Percentiles rank a stretch among this genome's conserved stretches.
Evolutionary conservation across 176 grass and related monocot genomes (phyloP).

Genomic region (Musa itinerans): DNA sequence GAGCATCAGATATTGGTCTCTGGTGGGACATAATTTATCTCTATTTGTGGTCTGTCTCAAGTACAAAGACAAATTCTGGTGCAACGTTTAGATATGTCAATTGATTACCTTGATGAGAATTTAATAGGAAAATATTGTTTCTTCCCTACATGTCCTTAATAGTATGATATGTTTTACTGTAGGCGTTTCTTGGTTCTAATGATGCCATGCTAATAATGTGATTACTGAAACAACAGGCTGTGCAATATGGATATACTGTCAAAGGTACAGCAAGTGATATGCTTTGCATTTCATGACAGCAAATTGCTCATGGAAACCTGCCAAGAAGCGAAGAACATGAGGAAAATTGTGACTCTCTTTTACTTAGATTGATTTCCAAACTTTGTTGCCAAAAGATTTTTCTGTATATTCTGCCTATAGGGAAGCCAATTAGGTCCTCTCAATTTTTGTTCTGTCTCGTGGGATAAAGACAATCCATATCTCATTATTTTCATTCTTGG

Average conservation of each 20-base stretch:
- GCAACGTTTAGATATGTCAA: neutral
- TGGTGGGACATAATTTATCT: neutral
- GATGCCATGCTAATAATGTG: neutral
- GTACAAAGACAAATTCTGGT: neutral
- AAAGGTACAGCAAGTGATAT: constrained; percentile 90
- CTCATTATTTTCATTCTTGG: constrained; percentile 45
- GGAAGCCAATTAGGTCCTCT: constrained; percentile 15
- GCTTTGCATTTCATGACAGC: constrained; percentile 94
- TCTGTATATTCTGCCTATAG: constrained; percentile 32
- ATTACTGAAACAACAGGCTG: constrained; percentile 50
- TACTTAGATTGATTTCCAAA: constrained; percentile 68
- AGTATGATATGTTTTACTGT: neutral
- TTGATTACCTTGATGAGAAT: too few relatives aligned
- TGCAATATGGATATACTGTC: constrained; percentile 99
- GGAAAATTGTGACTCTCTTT: constrained; percentile 97
- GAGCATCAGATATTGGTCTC: neutral
- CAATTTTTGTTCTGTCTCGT: constrained; percentile 24
- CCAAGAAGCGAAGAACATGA: constrained; percentile 86
- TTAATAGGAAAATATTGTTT: neutral
- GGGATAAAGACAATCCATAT: constrained; percentile 15
- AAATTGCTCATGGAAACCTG: constrained; percentile 96
- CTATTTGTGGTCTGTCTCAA: neutral
- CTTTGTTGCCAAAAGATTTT: neutral
- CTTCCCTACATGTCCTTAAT: too few relatives aligned
- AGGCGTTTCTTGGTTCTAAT: neutral